Percentiles rank a stretch among this genome's conserved stretches.
phyloP scores from a whole-genome alignment of 2,329 filamentous ascomycete genomes.

The Coniochaeta ligniaria region DNA sequence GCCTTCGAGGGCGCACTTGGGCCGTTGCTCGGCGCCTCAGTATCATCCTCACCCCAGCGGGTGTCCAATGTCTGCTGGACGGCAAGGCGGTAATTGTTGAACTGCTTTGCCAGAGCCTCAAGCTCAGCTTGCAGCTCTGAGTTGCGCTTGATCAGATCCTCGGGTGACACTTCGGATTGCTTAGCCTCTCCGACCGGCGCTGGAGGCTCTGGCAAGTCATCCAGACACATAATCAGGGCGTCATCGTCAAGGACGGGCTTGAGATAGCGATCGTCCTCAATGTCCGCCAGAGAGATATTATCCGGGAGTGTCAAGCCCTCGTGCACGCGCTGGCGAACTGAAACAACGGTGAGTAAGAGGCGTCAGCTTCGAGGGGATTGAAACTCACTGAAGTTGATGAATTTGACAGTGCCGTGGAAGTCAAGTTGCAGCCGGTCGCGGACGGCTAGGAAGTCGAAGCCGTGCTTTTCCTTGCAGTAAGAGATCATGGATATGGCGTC shows the following conservation, averaged over 20 bases:
- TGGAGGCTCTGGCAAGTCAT: slow-evolving; percentile 58
- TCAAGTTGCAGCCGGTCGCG: slow-evolving; percentile 55
- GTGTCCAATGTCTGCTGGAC: slow-evolving; percentile 62
- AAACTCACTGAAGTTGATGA: slow-evolving; percentile 59
- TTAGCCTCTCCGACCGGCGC: slow-evolving; percentile 14
- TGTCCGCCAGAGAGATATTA: slow-evolving; percentile 51
- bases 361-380: neutral
- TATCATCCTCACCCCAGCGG: slow-evolving; percentile 51
- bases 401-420: slow-evolving; percentile 65
- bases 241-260: slow-evolving; percentile 85
- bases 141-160: slow-evolving; percentile 40
- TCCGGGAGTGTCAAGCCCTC: slow-evolving; percentile 41
- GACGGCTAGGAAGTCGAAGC: slow-evolving; percentile 59
- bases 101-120: slow-evolving; percentile 51
- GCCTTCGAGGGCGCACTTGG: neutral
- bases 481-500: slow-evolving; percentile 59
- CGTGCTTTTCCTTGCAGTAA: slow-evolving; percentile 58
- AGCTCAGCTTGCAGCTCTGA: slow-evolving; percentile 54
- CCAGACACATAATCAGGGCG: slow-evolving; percentile 77
- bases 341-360: neutral
- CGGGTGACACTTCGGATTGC: slow-evolving; percentile 11
- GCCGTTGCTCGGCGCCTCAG: slow-evolving; percentile 17
- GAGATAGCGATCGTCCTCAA: slow-evolving; percentile 74
- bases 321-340: slow-evolving; percentile 40
- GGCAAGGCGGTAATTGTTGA: slow-evolving; percentile 56